These are phyloP conservation scores for Dalbergia cochinchinensis DNA, from an alignment of 306 rosid genomes.

Conservation along the genomic window DNA sequence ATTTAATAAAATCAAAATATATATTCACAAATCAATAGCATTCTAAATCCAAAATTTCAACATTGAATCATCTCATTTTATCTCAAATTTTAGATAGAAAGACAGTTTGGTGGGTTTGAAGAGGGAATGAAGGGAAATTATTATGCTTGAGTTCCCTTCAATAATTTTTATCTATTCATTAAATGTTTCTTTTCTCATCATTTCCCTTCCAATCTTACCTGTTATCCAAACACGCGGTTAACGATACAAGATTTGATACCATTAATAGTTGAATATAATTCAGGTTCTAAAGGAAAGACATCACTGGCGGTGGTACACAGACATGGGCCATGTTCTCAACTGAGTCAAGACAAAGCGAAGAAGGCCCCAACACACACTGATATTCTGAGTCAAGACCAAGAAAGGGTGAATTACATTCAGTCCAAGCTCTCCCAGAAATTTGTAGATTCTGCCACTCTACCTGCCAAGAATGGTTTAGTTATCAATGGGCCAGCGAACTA, in stretches of 20 bases:
- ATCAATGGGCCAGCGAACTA: conserved; percentile 64
- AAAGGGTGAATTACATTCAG: conserved; percentile 56
- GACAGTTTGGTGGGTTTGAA: no score
- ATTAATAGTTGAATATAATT: neutral
- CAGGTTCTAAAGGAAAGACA: conserved; percentile 51
- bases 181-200: no score
- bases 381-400: conserved; percentile 52
- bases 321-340: conserved; percentile 66
- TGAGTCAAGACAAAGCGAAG: conserved; percentile 1
- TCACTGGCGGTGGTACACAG: conserved; percentile 61
- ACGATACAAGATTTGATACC: conserved; percentile 11
- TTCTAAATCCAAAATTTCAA: no score
- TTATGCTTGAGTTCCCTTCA: no score
- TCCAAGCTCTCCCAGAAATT: conserved; percentile 30
- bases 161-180: no score
- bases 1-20: no score
- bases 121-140: no score
- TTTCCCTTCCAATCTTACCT: no score
- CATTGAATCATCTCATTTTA: no score
- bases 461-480: conserved; percentile 58
- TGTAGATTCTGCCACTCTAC: conserved; percentile 44
- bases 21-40: no score
- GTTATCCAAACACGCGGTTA: neutral
- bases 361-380: conserved; percentile 35
- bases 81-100: no score